A percentile compares a stretch with the other conserved stretches of the same genome.
These are phyloP conservation scores for Pseudocohnilembus persalinus DNA, from an alignment of 169 alveolate species.

Conservation along the genomic window DNA sequence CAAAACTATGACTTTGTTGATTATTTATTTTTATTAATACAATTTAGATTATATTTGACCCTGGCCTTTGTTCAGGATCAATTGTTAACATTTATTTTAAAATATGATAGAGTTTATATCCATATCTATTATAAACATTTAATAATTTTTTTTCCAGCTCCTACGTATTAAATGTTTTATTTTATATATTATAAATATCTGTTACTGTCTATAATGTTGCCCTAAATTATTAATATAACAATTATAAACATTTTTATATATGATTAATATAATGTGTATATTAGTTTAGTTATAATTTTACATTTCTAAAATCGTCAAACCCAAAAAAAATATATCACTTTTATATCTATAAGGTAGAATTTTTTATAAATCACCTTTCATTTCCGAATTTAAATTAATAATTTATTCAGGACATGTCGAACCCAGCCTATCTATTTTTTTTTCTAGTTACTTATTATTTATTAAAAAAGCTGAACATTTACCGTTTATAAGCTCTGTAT, in stretches of 20 bases:
- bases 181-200: neutral
- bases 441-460: neutral
- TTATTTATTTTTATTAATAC: no score
- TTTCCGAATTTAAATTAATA: neutral
- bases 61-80: neutral
- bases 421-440: no score
- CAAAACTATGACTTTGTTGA: no score
- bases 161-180: neutral
- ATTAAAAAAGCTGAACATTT: neutral
- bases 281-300: no score
- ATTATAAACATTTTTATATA: no score
- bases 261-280: no score
- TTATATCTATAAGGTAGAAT: neutral
- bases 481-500: neutral
- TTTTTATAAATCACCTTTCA: neutral
- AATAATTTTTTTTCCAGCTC: neutral
- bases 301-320: neutral
- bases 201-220: neutral
- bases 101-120: neutral
- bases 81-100: neutral
- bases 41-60: no score
- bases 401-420: neutral
- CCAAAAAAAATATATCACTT: neutral
- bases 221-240: neutral
- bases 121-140: neutral